Base-by-base conservation (phyloP, 306 rosid genomes). In the Malus domestica region DNA sequence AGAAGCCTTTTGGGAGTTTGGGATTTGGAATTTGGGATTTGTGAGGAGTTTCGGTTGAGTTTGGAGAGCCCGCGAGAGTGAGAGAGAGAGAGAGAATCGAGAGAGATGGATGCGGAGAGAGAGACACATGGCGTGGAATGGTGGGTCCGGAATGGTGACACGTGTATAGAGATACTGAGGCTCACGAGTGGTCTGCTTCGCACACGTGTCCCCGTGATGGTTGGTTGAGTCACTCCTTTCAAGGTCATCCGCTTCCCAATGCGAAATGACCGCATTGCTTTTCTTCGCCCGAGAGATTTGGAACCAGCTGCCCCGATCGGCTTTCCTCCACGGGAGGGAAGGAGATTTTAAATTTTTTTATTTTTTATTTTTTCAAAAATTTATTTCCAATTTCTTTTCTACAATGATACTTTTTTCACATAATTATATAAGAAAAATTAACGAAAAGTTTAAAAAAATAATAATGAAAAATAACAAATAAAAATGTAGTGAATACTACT, bases 171-270 rank as follows among this genome's bases (percentile, higher is more conserved):
- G 8, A 40, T 6, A 8, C 29, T 30, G 70, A 14, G 9, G 22
- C 64, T 62, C 52, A 35, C 65, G 80, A 57, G 63, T n/a, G n/a
- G 27, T 18, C 46, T 70, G 57, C 13, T 1, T 13, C 51, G 68
- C 78, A 79, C 81, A 72, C 68, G 76, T 72, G 76, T 61, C 67
- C 3, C 57, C 67, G 54, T 35, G 38, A 58, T 57, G 40, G 55
- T 54, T 58, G 55, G 67, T 23, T 72, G 29, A 18, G 5, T 72
- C 75, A 71, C 75, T 10, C 61, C 25, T 76, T 87, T 71, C 82
- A 77, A 65, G 76, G 6, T 71, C 6, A 80, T 76, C 88, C 90
- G 87, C 11, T 76, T 90, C 89, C 87, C 86, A 30, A 82, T 86
- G 93, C 88, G 76, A 45, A 38, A 54, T 32, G 30, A 27, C 73